phyloP scores from a whole-genome alignment of 306 rosid genomes.

The Quercus bicolor region DNA sequence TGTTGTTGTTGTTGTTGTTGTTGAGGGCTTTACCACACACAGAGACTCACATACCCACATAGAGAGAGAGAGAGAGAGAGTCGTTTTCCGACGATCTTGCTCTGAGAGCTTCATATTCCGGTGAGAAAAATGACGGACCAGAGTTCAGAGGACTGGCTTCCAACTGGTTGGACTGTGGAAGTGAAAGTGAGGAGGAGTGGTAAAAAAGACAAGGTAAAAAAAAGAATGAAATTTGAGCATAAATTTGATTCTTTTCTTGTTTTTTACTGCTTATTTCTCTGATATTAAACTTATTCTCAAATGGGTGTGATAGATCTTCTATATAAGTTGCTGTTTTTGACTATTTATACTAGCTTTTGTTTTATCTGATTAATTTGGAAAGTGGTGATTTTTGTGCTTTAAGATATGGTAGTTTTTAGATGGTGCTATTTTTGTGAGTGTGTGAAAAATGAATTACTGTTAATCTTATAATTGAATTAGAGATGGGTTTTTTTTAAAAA shows the following conservation, averaged over 20 bases:
- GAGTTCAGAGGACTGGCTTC: conserved; percentile 46
- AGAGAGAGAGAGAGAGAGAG: neutral
- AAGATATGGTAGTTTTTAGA: neutral
- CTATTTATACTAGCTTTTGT: conserved; percentile 15
- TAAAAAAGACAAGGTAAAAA: conserved; percentile 60
- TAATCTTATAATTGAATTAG: neutral
- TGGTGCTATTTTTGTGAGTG: neutral
- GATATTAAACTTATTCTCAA: neutral
- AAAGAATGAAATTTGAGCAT: neutral
- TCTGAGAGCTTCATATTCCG: conserved; percentile 12
- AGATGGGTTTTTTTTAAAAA: neutral
- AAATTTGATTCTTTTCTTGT: neutral
- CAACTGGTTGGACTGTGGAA: conserved; percentile 68
- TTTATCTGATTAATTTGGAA: neutral
- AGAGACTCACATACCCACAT: neutral
- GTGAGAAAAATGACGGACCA: conserved; percentile 48
- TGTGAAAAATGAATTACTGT: neutral
- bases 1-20: too few species aligned
- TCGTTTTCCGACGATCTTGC: neutral
- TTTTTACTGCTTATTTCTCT: neutral
- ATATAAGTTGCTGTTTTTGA: neutral
- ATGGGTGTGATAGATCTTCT: conserved; percentile 32
- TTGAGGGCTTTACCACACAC: neutral
- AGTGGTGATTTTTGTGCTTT: neutral
- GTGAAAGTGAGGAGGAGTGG: conserved; percentile 57